Evolutionary conservation across 1,139 yeast species (phyloP).

Genomic region (Sugiyamaella pinicola): DNA sequence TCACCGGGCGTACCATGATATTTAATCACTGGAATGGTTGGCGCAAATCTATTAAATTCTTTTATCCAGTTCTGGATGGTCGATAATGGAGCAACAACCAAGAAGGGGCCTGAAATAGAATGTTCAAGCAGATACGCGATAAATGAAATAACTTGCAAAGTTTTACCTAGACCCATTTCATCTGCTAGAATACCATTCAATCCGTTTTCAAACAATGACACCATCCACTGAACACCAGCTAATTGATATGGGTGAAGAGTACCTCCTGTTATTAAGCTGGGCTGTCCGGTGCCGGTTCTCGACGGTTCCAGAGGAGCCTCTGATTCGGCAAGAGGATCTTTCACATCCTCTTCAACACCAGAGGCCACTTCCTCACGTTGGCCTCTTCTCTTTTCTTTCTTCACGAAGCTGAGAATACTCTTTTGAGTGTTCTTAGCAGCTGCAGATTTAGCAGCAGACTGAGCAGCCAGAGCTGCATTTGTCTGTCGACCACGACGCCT

Average conservation of each 20-base stretch:
- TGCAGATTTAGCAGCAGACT: constrained; percentile 16
- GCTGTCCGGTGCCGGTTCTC: constrained; percentile 50
- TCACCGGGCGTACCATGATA: constrained; percentile 84
- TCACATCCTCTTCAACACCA: not conserved
- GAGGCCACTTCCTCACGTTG: constrained; percentile 2
- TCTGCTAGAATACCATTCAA: constrained; percentile 63
- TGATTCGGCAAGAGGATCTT: not conserved
- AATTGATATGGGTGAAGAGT: constrained; percentile 78
- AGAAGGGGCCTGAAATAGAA: constrained; percentile 79
- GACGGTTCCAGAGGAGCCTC: constrained; percentile 6
- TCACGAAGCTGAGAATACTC: constrained; percentile 24
- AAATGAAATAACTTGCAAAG: constrained; percentile 52
- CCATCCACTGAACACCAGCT: constrained; percentile 89
- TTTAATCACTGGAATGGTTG: constrained; percentile 57
- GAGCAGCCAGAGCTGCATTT: constrained; percentile 15
- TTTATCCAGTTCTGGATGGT: constrained; percentile 82
- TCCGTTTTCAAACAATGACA: constrained; percentile 87
- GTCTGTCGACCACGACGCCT: constrained; percentile 13
- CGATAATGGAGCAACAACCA: constrained; percentile 85
- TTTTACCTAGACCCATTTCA: constrained; percentile 60
- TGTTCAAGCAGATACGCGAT: constrained; percentile 69
- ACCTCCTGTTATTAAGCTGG: constrained; percentile 67
- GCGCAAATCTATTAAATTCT: constrained; percentile 73
- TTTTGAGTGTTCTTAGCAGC: constrained; percentile 21
- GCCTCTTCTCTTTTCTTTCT: constrained; percentile 9